Conservation (phyloP, 176 grass and related monocot species). For the Melocanna baccifera region DNA sequence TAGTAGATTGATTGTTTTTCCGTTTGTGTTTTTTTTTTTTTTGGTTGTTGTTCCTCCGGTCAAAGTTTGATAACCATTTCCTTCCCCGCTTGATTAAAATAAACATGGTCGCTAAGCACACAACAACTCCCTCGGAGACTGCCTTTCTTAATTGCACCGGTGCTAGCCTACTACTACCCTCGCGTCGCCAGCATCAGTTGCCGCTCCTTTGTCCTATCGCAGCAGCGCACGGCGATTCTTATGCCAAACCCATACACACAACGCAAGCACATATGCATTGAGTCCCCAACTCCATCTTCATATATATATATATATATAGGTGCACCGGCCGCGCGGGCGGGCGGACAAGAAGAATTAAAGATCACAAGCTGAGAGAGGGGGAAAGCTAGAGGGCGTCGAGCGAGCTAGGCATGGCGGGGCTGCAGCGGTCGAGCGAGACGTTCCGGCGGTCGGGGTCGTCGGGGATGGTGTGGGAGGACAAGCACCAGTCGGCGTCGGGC, state of each 20-base stretch:
- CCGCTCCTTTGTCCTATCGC: conserved; percentile 1
- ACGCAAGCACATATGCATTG: background rate
- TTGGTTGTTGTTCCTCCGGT: background rate
- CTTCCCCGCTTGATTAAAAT: background rate
- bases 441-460: conserved; percentile 87
- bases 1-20: background rate
- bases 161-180: background rate
- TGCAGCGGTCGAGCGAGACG: conserved; percentile 83
- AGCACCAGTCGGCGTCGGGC: conserved; percentile 36
- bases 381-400: no score
- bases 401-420: conserved; percentile 48
- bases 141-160: background rate
- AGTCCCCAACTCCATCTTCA: background rate
- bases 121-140: conserved; percentile 18
- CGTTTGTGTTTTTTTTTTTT: no score
- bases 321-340: background rate
- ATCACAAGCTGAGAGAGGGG: background rate
- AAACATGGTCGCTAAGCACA: background rate
- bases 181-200: background rate
- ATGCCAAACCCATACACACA: background rate
- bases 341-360: background rate
- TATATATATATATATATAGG: conserved; percentile 27
- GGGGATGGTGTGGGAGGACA: conserved; percentile 77
- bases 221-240: background rate
- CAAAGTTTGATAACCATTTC: conserved; percentile 22